Conservation (phyloP, 371 early-diverging fungal genomes). For the Zychaea mexicana region DNA sequence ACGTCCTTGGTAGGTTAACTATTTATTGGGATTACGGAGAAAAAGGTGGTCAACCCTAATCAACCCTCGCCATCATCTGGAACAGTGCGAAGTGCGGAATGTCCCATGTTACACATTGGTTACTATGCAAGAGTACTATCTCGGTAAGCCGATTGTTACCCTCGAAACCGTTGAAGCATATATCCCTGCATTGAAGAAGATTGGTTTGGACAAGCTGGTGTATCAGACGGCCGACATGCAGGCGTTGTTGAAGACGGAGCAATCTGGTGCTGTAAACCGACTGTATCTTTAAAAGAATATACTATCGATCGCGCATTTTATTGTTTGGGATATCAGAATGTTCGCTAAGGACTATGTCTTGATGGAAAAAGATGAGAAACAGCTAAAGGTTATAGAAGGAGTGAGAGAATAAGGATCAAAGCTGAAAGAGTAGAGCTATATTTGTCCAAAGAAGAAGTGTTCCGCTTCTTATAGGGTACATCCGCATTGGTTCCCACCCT, state of each 20-base stretch:
- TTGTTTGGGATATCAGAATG: too few species aligned
- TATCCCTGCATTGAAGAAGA: constrained; percentile 20
- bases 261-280: background rate
- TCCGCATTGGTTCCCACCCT: too few species aligned
- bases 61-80: too few species aligned
- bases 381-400: too few species aligned
- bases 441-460: too few species aligned
- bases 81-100: constrained; percentile 44
- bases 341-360: too few species aligned
- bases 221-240: constrained; percentile 15
- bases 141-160: constrained; percentile 42
- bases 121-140: constrained; percentile 44
- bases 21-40: background rate
- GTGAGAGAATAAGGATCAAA: too few species aligned
- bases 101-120: constrained; percentile 42
- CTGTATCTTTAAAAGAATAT: too few species aligned
- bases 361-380: too few species aligned
- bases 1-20: constrained; percentile 39
- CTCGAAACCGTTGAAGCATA: constrained; percentile 36
- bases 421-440: too few species aligned
- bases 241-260: background rate
- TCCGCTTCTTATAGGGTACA: too few species aligned
- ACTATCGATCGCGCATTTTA: too few species aligned
- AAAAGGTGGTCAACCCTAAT: background rate
- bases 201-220: constrained; percentile 19